Percentiles rank a stretch among this genome's conserved stretches.
Conservation (phyloP, 2,329 filamentous ascomycete genomes). For the Spiromastix sp. region DNA sequence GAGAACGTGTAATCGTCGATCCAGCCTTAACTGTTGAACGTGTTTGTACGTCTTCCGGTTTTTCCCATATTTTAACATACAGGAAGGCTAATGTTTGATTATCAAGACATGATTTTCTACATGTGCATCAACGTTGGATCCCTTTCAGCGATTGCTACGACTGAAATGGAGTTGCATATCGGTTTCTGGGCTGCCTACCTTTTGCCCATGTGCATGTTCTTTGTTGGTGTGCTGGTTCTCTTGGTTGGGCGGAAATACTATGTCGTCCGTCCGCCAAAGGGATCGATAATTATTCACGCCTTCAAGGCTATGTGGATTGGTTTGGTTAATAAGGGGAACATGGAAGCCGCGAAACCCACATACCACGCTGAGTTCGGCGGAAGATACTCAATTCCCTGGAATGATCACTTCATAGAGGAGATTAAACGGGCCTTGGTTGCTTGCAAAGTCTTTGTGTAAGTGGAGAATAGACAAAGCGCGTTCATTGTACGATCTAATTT, state of each 20-base stretch:
- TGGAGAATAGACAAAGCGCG: not conserved
- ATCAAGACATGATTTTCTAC: constrained; percentile 57
- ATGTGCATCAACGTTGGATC: constrained; percentile 64
- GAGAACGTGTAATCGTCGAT: constrained; percentile 53
- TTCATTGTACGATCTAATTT: not conserved
- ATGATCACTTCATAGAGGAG: constrained; percentile 62
- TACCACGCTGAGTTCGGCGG: constrained; percentile 46
- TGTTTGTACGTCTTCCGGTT: constrained; percentile 35
- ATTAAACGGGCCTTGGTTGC: constrained; percentile 55
- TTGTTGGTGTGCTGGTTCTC: constrained; percentile 47
- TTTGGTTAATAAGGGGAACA: constrained; percentile 43
- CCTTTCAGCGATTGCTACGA: constrained; percentile 55
- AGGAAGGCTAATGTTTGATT: constrained; percentile 3
- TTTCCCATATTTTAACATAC: not conserved
- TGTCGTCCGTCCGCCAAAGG: constrained; percentile 44
- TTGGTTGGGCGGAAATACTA: constrained; percentile 34
- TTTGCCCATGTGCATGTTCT: constrained; percentile 53
- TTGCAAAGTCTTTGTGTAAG: constrained; percentile 60
- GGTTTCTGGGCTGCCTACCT: constrained; percentile 58
- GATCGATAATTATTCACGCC: constrained; percentile 54
- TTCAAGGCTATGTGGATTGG: constrained; percentile 46
- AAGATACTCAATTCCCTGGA: constrained; percentile 44
- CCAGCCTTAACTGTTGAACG: constrained; percentile 55
- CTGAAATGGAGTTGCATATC: constrained; percentile 55
- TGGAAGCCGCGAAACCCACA: constrained; percentile 56